These are phyloP conservation scores for Zoysia japonica DNA, from an alignment of 176 grass and related monocot genomes.

Conservation along the genomic window DNA sequence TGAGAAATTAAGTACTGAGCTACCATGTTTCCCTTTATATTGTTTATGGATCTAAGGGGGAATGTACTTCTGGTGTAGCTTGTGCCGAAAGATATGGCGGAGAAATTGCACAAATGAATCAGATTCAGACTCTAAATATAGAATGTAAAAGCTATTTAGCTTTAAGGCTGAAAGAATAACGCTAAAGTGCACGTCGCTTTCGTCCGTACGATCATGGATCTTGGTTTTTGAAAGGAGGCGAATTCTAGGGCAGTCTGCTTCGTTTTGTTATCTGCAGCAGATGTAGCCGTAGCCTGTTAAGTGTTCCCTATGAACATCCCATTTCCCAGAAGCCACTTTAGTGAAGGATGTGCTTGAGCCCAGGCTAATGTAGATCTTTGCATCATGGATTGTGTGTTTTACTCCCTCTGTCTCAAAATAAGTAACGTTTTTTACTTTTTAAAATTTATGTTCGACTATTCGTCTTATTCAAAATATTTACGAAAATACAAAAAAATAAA, in stretches of 20 bases:
- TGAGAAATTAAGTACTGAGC: not conserved
- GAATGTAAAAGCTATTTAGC: constrained; percentile 44
- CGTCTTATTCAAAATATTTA: too few species aligned
- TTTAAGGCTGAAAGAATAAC: constrained; percentile 37
- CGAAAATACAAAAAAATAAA: too few species aligned
- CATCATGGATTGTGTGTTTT: too few species aligned
- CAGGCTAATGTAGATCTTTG: too few species aligned
- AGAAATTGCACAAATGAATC: constrained; percentile 40
- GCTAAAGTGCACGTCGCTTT: constrained; percentile 1
- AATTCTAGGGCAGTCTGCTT: not conserved
- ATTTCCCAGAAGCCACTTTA: too few species aligned
- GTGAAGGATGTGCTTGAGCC: too few species aligned
- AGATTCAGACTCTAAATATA: constrained; percentile 34
- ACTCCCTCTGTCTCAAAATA: too few species aligned
- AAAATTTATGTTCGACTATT: too few species aligned
- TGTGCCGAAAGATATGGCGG: constrained; percentile 33
- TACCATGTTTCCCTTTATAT: constrained; percentile 23
- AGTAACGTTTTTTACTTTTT: too few species aligned
- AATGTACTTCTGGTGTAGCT: constrained; percentile 45
- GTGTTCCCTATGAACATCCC: not conserved
- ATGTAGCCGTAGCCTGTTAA: not conserved
- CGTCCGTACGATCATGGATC: constrained; percentile 32
- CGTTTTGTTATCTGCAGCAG: not conserved
- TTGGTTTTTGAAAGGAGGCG: not conserved
- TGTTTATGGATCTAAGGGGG: not conserved